phyloP scores from a whole-genome alignment of 768 basidiomycete genomes.

The Antrodiella citrinella region DNA sequence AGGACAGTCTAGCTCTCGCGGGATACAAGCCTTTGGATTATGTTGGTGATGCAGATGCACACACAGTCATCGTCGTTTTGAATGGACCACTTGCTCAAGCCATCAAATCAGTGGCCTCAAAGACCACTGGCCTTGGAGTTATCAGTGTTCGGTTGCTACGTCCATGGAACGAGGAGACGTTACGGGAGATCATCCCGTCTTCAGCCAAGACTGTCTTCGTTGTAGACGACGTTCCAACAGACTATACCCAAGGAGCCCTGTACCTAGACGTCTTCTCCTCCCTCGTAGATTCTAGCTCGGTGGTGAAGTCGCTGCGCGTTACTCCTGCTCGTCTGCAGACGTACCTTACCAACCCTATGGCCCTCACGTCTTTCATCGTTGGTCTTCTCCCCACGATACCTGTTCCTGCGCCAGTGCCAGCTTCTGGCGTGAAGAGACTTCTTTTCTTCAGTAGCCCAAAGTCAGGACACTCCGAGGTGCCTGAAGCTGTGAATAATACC shows the following conservation, averaged over 20 bases:
- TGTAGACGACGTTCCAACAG: slow-evolving; percentile 67
- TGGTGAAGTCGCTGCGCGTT: slow-evolving; percentile 49
- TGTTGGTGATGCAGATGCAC: slow-evolving; percentile 53
- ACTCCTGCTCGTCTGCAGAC: slow-evolving; percentile 48
- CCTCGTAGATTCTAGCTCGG: slow-evolving; percentile 34
- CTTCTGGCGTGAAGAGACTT: slow-evolving; percentile 34
- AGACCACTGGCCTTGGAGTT: slow-evolving; percentile 46
- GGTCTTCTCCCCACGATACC: slow-evolving; percentile 12
- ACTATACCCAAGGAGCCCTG: slow-evolving; percentile 53
- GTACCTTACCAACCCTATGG: slow-evolving; percentile 35
- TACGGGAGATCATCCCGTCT: slow-evolving; percentile 51
- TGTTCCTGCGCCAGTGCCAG: slow-evolving; percentile 14
- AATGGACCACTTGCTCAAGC: slow-evolving; percentile 73
- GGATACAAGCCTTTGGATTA: slow-evolving; percentile 80
- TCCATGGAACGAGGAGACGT: slow-evolving; percentile 69
- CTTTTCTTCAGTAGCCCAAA: slow-evolving; percentile 55
- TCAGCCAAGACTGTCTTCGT: slow-evolving; percentile 58
- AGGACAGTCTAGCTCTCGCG: slow-evolving; percentile 38
- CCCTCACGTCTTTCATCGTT: slow-evolving; percentile 36
- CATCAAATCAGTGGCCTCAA: slow-evolving; percentile 42
- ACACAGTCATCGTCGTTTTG: slow-evolving; percentile 58
- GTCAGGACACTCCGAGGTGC: slow-evolving; percentile 42
- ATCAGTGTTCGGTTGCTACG: slow-evolving; percentile 73
- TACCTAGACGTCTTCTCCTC: slow-evolving; percentile 67
- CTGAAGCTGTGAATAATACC: slow-evolving; percentile 47